Evolutionary conservation across 2,329 filamentous ascomycete species (phyloP), one percentile per base, ranked within the genome.

Genomic region (Cucurbitaria berberidis): DNA sequence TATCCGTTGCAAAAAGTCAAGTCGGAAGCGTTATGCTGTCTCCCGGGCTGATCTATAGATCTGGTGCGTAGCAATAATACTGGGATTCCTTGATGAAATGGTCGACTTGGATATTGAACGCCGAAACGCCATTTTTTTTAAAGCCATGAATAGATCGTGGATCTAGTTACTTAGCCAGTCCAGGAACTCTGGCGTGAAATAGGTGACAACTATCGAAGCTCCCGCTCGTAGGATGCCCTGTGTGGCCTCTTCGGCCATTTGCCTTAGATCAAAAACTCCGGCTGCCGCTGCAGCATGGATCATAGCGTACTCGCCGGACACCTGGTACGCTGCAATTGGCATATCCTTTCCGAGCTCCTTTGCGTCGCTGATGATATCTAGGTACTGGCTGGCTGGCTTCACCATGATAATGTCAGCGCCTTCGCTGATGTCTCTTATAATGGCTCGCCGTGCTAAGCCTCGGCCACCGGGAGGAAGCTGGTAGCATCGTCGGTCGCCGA

Each of bases 341-440:
- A 98, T 83, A 74, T 98, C 92, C 72, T 88, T 89, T 53, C 91
- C 93, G 48, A 98, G 84, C 48, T 97, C 92, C 81, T 96, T 98
- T 47, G 95, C 95, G 72, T 99, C 95, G 63, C 90, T 91, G 75
- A 99, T 98, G 68, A 99, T 96, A 77, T 99, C 95, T 40, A 99
- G 84, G 74, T 96, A 99, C 76, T 93, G 91, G 67, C 90, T 90
- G 9, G 95, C 95, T 2, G 95, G 95, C 82, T 99, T 99, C 57
- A 99, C 95, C 93, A 99, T 97, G 77, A 99, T 96, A 64, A 97
- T 91, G 70, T 99, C 95, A 18, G 95, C 95, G 22, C 95, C 95
- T 78, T 99, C 95, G 60, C 83, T 84, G 63, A 99, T 93, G 73
- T 99, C 95, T 63, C 95, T 86, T 35, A 86, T 80, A 61, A 99